Evolutionary conservation across 2,329 filamentous ascomycete species (phyloP).

Genomic region (Shiraia bambusicola): DNA sequence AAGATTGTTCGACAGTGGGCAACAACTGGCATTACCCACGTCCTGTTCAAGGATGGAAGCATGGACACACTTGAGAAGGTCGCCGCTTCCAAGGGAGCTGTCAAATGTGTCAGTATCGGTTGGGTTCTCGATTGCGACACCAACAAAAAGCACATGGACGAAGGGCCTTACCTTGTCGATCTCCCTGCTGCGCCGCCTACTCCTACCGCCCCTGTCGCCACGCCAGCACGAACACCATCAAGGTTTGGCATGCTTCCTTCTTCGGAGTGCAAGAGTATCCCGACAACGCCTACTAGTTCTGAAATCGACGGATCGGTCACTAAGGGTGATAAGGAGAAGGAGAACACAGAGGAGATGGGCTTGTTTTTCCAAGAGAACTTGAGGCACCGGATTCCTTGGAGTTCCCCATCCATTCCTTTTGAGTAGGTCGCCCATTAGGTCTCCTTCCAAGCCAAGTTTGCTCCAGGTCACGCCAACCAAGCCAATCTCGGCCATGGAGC

Average conservation of each 20-base stretch:
- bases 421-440: conserved; percentile 51
- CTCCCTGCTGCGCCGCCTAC: conserved; percentile 24
- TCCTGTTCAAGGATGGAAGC: conserved; percentile 86
- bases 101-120: conserved; percentile 82
- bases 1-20: conserved; percentile 68
- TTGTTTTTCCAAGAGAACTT: conserved; percentile 42
- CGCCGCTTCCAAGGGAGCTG: conserved; percentile 67
- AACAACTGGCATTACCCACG: conserved; percentile 79
- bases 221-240: conserved; percentile 35
- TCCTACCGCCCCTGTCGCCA: conserved; percentile 28
- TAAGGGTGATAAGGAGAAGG: conserved; percentile 26
- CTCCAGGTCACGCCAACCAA: conserved; percentile 29
- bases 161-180: conserved; percentile 36
- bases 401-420: conserved; percentile 23
- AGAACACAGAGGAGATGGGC: conserved; percentile 43
- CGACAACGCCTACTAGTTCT: conserved; percentile 29
- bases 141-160: conserved; percentile 37
- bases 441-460: conserved; percentile 54
- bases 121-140: conserved; percentile 72
- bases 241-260: conserved; percentile 27
- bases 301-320: conserved; percentile 33
- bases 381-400: conserved; percentile 46
- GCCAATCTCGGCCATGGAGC: conserved; percentile 20
- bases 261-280: conserved; percentile 24
- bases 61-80: conserved; percentile 81